Conservation (phyloP, 1,284 basidiomycete species). For the Salmacisia buchloeana region DNA sequence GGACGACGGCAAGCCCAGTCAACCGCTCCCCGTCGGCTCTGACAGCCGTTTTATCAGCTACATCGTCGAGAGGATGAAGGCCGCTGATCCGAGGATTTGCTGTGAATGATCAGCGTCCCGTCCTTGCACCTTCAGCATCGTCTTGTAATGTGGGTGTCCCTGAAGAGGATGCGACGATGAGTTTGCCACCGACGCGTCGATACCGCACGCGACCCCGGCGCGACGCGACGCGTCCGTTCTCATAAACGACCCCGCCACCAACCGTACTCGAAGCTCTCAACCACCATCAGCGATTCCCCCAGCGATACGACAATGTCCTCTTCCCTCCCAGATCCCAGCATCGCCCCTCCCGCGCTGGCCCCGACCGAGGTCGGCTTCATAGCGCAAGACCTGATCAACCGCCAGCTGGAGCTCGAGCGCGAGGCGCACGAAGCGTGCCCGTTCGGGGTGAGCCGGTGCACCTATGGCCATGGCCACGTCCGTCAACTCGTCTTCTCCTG, state of each 20-base stretch:
- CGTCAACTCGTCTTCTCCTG: conserved; percentile 51
- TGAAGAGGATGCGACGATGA: neutral
- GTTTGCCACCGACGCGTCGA: neutral
- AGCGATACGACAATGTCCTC: neutral
- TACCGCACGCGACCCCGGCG: neutral
- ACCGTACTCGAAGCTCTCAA: neutral
- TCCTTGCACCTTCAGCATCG: no score
- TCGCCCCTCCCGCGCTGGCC: conserved; percentile 28
- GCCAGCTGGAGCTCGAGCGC: conserved; percentile 48
- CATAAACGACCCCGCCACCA: neutral
- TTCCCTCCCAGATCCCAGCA: conserved; percentile 31
- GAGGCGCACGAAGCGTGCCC: conserved; percentile 51
- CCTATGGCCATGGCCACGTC: conserved; percentile 46
- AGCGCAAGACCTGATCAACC: conserved; percentile 48
- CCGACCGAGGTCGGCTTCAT: conserved; percentile 41
- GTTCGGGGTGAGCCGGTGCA: conserved; percentile 51
- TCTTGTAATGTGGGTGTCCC: no score
- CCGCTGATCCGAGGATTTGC: no score
- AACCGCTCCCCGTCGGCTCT: no score
- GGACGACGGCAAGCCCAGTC: no score
- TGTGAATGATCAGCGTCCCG: no score
- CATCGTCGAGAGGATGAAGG: no score
- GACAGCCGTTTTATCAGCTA: no score
- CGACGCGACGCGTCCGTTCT: neutral
- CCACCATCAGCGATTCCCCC: neutral